Percentiles rank a stretch among this genome's conserved stretches.
Conservation (phyloP, 768 basidiomycete genomes). For the Serendipita sp. region DNA sequence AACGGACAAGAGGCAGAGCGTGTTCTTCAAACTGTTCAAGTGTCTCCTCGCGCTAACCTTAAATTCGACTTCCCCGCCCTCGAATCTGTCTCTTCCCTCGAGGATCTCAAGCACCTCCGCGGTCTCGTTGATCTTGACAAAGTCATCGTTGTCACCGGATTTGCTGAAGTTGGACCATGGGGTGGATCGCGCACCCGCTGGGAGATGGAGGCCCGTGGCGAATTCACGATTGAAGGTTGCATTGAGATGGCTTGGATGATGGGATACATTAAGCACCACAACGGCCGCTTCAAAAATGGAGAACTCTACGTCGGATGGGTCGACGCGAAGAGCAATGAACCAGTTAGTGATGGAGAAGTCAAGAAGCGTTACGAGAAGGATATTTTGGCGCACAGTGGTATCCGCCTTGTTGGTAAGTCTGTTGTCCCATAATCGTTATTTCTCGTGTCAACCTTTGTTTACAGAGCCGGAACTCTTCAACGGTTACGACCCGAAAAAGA, state of each 20-base stretch:
- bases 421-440: background rate
- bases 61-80: slow-evolving; percentile 82
- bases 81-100: slow-evolving; percentile 51
- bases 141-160: slow-evolving; percentile 90
- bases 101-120: slow-evolving; percentile 59
- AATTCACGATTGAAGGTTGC: slow-evolving; percentile 92
- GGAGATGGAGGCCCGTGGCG: slow-evolving; percentile 99
- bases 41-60: slow-evolving; percentile 96
- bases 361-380: slow-evolving; percentile 88
- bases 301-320: slow-evolving; percentile 96
- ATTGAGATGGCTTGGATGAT: slow-evolving; percentile 99
- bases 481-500: slow-evolving; percentile 95
- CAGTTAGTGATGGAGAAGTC: slow-evolving; percentile 96
- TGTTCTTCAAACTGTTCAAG: slow-evolving; percentile 77
- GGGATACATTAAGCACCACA: slow-evolving; percentile 97
- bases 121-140: slow-evolving; percentile 91
- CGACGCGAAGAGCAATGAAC: slow-evolving; percentile 80
- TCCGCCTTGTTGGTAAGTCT: slow-evolving; percentile 75
- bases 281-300: slow-evolving; percentile 87
- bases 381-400: slow-evolving; percentile 76
- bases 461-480: slow-evolving; percentile 94
- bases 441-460: slow-evolving; percentile 10
- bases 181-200: slow-evolving; percentile 94
- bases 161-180: slow-evolving; percentile 96
- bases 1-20: slow-evolving; percentile 87